Conservation (phyloP, 306 rosid genomes). For the Sesbania bispinosa region DNA sequence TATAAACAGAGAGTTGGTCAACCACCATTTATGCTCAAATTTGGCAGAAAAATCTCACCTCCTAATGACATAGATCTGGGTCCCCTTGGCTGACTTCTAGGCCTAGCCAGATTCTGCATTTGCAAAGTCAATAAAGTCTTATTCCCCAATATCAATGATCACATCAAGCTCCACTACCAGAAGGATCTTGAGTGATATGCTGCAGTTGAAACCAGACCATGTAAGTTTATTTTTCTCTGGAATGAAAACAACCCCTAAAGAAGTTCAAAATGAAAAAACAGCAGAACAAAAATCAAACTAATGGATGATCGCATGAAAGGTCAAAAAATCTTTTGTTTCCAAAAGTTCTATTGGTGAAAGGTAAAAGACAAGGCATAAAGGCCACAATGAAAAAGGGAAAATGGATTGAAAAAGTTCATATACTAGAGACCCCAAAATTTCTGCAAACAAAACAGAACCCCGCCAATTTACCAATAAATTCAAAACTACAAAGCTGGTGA, state of each 20-base stretch:
- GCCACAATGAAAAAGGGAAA: constrained; percentile 10
- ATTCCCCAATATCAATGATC: constrained; percentile 35
- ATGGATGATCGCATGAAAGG: not conserved
- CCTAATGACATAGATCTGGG: constrained; percentile 75
- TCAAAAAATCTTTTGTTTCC: not conserved
- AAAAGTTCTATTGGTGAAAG: not conserved
- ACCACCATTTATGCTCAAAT: not conserved
- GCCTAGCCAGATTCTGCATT: constrained; percentile 71
- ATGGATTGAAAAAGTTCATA: constrained; percentile 24
- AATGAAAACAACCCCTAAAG: not conserved
- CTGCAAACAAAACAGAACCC: constrained; percentile 11
- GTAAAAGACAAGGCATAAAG: not conserved
- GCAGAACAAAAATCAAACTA: constrained; percentile 17
- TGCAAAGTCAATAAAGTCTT: constrained; percentile 29
- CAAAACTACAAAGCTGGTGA: constrained; percentile 20
- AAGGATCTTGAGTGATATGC: constrained; percentile 35
- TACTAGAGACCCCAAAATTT: constrained; percentile 1
- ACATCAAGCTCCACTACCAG: constrained; percentile 31
- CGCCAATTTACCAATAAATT: constrained; percentile 18
- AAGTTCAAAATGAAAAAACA: constrained; percentile 13
- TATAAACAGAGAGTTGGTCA: not conserved
- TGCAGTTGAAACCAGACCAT: constrained; percentile 37
- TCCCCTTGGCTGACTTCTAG: constrained; percentile 65
- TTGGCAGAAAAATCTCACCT: constrained; percentile 48
- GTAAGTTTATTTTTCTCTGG: constrained; percentile 12